Conservation (phyloP, 768 basidiomycete genomes). For the Clitopilus hobsonii region DNA sequence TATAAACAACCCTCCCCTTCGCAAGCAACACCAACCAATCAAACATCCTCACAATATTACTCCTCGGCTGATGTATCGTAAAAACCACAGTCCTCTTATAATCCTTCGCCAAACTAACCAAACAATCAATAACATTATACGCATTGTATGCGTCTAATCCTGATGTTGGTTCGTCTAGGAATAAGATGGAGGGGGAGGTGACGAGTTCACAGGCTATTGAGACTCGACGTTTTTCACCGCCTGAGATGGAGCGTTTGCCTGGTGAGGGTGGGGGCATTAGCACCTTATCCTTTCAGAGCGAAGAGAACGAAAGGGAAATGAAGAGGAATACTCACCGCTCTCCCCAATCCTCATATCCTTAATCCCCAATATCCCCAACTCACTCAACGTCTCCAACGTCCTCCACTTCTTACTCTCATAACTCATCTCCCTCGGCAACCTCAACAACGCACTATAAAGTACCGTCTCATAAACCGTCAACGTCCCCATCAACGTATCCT, state of each 20-base stretch:
- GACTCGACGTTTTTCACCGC: slow-evolving; percentile 95
- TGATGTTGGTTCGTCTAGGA: slow-evolving; percentile 96
- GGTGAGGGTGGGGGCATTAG: not conserved
- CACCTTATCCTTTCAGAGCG: not conserved
- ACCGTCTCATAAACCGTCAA: slow-evolving; percentile 98
- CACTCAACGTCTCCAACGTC: slow-evolving; percentile 94
- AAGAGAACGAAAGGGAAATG: not conserved
- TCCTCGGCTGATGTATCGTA: slow-evolving; percentile 97
- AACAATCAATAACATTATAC: slow-evolving; percentile 86
- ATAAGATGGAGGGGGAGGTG: slow-evolving; percentile 92
- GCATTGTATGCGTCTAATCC: slow-evolving; percentile 96
- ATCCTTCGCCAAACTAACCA: slow-evolving; percentile 78
- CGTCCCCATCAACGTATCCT: slow-evolving; percentile 96
- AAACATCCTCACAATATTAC: slow-evolving; percentile 95
- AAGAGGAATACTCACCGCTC: slow-evolving; percentile 58
- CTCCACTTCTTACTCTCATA: slow-evolving; percentile 91
- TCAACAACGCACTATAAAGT: slow-evolving; percentile 84
- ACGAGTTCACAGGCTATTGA: slow-evolving; percentile 98
- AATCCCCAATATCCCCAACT: slow-evolving; percentile 89
- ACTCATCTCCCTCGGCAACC: slow-evolving; percentile 94
- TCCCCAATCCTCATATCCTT: slow-evolving; percentile 89
- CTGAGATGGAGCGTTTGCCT: slow-evolving; percentile 90
- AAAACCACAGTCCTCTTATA: slow-evolving; percentile 96
- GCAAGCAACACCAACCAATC: slow-evolving; percentile 88
- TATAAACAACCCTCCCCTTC: slow-evolving; percentile 79